A percentile compares a stretch with the other conserved stretches of the same genome.
Conservation (phyloP, 2,329 filamentous ascomycete genomes). For the Akanthomyces uredinophilus region DNA sequence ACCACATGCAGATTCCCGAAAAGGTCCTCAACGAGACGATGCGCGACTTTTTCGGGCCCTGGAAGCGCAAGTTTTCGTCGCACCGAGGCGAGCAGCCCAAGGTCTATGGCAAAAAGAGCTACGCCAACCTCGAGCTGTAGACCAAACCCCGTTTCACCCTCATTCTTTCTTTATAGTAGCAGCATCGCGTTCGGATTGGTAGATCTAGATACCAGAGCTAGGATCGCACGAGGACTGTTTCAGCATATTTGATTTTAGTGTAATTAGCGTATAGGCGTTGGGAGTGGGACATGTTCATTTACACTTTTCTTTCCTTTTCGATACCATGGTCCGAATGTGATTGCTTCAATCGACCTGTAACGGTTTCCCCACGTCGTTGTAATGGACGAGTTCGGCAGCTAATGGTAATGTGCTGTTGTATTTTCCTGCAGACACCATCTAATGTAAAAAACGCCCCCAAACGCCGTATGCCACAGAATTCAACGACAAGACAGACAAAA, state of each 20-base stretch:
- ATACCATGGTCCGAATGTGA: not conserved
- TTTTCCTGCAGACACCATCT: slow-evolving; percentile 1
- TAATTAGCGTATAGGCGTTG: slow-evolving; percentile 9
- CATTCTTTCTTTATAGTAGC: not conserved
- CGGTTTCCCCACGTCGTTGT: too few relatives aligned
- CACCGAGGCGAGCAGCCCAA: slow-evolving; percentile 17
- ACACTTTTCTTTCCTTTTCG: not conserved
- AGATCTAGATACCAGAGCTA: not conserved
- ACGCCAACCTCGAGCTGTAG: slow-evolving; percentile 9
- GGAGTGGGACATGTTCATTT: not conserved
- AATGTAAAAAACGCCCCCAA: slow-evolving; percentile 8
- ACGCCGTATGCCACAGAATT: slow-evolving; percentile 6
- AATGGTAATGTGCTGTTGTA: not conserved
- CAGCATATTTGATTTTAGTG: not conserved
- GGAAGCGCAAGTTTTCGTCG: slow-evolving; percentile 32
- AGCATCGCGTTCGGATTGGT: not conserved
- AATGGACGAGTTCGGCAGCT: too few relatives aligned
- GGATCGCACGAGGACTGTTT: not conserved
- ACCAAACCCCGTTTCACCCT: not conserved
- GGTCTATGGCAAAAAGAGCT: not conserved
- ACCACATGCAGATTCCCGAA: slow-evolving; percentile 76
- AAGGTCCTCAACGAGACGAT: slow-evolving; percentile 63
- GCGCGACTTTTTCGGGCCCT: slow-evolving; percentile 58
- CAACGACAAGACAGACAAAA: not conserved
- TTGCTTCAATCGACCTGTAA: too few relatives aligned